Percentiles rank a stretch among this genome's conserved stretches.
These are phyloP conservation scores for Cercospora sojina DNA, from an alignment of 2,329 filamentous ascomycete genomes.

Conservation along the genomic window DNA sequence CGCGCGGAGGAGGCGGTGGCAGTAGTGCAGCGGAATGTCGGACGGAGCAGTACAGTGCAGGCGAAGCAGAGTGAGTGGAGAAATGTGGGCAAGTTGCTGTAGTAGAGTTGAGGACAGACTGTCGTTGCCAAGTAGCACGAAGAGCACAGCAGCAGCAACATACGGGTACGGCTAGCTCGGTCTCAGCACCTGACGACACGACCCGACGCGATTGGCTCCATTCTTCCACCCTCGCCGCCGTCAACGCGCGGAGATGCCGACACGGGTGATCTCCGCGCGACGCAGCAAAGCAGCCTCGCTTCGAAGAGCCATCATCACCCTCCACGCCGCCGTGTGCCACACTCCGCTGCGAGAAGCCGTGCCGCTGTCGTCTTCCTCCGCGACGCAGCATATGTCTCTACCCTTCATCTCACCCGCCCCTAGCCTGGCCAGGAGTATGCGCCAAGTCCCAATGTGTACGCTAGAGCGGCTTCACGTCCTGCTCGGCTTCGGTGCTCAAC, in stretches of 20 bases:
- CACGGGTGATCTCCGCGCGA: neutral
- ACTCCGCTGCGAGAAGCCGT: neutral
- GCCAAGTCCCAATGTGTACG: neutral
- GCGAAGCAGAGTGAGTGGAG: neutral
- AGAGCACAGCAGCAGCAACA: neutral
- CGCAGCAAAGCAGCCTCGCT: neutral
- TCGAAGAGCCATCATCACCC: neutral
- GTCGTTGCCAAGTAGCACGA: neutral
- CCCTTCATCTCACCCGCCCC: neutral
- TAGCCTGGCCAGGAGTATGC: neutral
- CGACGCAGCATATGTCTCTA: neutral
- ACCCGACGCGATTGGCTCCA: neutral
- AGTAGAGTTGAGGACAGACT: neutral
- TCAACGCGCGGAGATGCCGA: neutral
- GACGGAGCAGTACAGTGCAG: neutral
- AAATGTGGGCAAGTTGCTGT: neutral
- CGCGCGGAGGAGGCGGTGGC: neutral
- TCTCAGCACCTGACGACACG: neutral
- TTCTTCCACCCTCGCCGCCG: neutral
- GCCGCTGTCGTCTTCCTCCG: neutral
- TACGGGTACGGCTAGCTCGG: neutral
- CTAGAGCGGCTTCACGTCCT: conserved; percentile 12
- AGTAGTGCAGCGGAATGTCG: neutral
- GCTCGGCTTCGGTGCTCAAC: conserved; percentile 5
- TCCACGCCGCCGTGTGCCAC: neutral